Conservation (phyloP, 208 protist genomes). For the Acanthamoeba royreba region DNA sequence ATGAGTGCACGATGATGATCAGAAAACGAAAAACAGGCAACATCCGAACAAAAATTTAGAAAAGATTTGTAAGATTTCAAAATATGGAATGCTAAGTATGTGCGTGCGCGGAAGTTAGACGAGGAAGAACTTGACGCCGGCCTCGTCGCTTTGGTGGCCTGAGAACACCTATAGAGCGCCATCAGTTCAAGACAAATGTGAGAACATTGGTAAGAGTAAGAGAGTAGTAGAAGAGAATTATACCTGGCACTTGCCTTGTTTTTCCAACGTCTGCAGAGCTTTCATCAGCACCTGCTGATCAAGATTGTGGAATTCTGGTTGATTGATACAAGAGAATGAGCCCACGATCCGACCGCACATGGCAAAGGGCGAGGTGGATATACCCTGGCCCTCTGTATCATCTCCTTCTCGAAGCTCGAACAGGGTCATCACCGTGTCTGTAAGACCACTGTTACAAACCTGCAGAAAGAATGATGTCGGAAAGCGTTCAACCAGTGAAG, state of each 20-base stretch:
- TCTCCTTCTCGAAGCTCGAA: neutral
- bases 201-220: neutral
- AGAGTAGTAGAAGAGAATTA: no score
- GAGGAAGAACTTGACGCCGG: constrained; percentile 11
- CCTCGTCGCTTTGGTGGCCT: neutral
- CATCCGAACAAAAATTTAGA: no score
- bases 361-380: neutral
- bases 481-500: no score
- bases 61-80: no score
- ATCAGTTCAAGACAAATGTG: neutral
- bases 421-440: constrained; percentile 6
- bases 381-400: neutral
- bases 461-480: neutral
- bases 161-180: neutral
- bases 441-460: neutral
- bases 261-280: neutral
- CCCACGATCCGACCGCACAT: neutral
- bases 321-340: no score
- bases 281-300: neutral
- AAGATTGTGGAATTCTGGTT: neutral
- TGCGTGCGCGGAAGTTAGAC: no score
- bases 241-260: constrained; percentile 30
- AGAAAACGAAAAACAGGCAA: no score
- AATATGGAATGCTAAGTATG: no score
- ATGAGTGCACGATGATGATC: no score